A percentile compares a stretch with the other conserved stretches of the same genome.
phyloP scores from a whole-genome alignment of 2,329 filamentous ascomycete genomes.

The Paradendryphiella salina region DNA sequence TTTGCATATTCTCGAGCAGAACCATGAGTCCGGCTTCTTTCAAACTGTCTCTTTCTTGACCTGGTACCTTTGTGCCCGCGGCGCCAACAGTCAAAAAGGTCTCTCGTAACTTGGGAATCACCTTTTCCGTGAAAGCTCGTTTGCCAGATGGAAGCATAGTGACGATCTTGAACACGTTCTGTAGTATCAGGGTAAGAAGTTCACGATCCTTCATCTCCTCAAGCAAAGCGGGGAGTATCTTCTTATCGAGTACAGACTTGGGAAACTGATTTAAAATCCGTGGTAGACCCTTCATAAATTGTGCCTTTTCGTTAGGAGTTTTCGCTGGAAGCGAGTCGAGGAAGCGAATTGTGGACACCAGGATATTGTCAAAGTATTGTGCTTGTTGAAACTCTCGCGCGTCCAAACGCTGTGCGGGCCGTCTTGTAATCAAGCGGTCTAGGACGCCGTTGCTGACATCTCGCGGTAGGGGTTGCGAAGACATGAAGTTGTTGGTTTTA shows the following conservation, averaged over 20 bases:
- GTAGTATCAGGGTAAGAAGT: constrained; percentile 78
- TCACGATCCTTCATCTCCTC: constrained; percentile 95
- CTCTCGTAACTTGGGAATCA: constrained; percentile 81
- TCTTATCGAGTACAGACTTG: constrained; percentile 90
- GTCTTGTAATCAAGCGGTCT: constrained; percentile 81
- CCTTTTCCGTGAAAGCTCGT: constrained; percentile 78
- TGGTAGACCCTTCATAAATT: constrained; percentile 86
- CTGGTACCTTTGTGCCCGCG: constrained; percentile 45
- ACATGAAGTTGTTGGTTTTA: constrained; percentile 80
- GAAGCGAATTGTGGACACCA: constrained; percentile 95
- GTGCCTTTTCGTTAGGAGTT: constrained; percentile 84
- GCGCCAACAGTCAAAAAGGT: constrained; percentile 68
- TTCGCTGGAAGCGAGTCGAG: constrained; percentile 89
- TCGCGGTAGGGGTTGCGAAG: constrained; percentile 74
- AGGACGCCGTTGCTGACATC: constrained; percentile 76
- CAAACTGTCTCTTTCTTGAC: constrained; percentile 74
- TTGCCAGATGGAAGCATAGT: constrained; percentile 72
- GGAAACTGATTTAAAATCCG: constrained; percentile 91
- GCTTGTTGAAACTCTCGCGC: constrained; percentile 93
- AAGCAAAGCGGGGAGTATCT: constrained; percentile 82
- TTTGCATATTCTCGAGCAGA: constrained; percentile 77
- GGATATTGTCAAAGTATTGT: constrained; percentile 93
- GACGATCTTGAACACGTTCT: constrained; percentile 91
- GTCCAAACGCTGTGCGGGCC: constrained; percentile 83
- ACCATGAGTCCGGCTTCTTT: constrained; percentile 92